phyloP scores from a whole-genome alignment of 345 rosid genomes.

The Excoecaria agallocha region DNA sequence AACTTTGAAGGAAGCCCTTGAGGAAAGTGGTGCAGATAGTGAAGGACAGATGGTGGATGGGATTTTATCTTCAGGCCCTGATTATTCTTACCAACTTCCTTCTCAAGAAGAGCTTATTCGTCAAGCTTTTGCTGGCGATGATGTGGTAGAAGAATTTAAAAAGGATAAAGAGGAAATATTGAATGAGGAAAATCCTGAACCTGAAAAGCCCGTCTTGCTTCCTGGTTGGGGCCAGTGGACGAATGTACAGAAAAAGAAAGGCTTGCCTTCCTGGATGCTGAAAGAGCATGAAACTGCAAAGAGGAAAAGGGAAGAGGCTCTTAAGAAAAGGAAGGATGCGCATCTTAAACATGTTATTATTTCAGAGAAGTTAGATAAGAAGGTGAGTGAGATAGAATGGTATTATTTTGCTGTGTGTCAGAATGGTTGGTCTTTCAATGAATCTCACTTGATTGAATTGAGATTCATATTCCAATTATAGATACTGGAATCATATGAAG shows the following conservation, averaged over 20 bases:
- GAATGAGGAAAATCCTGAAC: slow-evolving; percentile 74
- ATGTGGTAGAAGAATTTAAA: slow-evolving; percentile 74
- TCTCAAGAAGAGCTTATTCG: slow-evolving; percentile 85
- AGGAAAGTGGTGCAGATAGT: slow-evolving; percentile 62
- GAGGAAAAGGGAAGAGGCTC: slow-evolving; percentile 61
- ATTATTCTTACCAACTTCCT: slow-evolving; percentile 61
- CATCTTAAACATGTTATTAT: slow-evolving; percentile 70
- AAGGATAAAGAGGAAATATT: slow-evolving; percentile 65
- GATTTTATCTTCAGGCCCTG: slow-evolving; percentile 49
- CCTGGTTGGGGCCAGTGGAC: slow-evolving; percentile 99
- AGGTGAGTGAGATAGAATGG: slow-evolving; percentile 43
- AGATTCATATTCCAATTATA: background rate
- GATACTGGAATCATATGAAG: background rate
- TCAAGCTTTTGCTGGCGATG: slow-evolving; percentile 92
- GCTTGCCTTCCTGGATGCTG: slow-evolving; percentile 77
- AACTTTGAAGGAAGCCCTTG: slow-evolving; percentile 41
- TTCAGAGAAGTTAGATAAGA: slow-evolving; percentile 81
- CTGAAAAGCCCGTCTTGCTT: slow-evolving; percentile 69
- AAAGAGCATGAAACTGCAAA: slow-evolving; percentile 68
- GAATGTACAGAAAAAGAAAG: slow-evolving; percentile 64
- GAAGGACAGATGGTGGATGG: slow-evolving; percentile 81
- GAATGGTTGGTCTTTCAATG: background rate
- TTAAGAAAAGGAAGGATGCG: slow-evolving; percentile 83
- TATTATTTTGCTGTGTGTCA: background rate
- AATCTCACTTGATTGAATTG: background rate